Conservation (phyloP, 2,329 filamentous ascomycete genomes). For the Didymella keratinophila region DNA sequence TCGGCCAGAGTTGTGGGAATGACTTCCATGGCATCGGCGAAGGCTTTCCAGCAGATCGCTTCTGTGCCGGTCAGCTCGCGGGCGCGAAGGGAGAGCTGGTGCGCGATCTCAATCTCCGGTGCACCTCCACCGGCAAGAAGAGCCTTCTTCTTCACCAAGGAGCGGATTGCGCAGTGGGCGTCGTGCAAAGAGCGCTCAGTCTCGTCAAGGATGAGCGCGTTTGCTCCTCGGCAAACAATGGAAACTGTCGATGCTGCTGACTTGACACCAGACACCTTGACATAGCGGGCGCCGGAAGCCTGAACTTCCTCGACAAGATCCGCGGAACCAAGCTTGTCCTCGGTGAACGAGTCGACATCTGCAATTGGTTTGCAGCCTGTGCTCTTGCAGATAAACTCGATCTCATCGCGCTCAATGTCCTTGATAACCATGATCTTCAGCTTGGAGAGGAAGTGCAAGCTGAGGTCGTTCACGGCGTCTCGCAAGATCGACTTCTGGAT, state of each 20-base stretch:
- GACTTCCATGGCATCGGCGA: conserved; percentile 96
- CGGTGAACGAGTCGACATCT: conserved; percentile 97
- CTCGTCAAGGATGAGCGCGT: conserved; percentile 92
- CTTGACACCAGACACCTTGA: conserved; percentile 94
- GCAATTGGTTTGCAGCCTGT: conserved; percentile 99
- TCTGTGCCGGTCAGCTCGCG: conserved; percentile 89
- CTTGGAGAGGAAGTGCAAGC: conserved; percentile 95
- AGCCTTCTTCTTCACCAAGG: conserved; percentile 99
- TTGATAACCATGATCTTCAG: conserved; percentile 95
- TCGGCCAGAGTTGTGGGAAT: conserved; percentile 96
- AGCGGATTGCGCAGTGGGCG: conserved; percentile 95
- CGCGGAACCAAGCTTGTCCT: conserved; percentile 94
- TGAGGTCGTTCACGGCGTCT: conserved; percentile 97
- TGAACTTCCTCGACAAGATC: conserved; percentile 94
- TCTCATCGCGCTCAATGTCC: conserved; percentile 97
- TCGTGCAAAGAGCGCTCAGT: conserved; percentile 97
- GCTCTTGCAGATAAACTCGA: conserved; percentile 99
- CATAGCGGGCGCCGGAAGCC: conserved; percentile 85
- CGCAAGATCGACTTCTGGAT: conserved; percentile 99
- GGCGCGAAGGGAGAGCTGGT: conserved; percentile 81
- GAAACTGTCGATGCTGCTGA: conserved; percentile 85
- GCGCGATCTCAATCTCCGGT: conserved; percentile 94
- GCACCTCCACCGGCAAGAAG: conserved; percentile 96
- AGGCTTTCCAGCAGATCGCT: conserved; percentile 98
- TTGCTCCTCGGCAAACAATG: conserved; percentile 92